These are phyloP conservation scores for Colletotrichum theobromicola DNA, from an alignment of 2,329 filamentous ascomycete species.

Conservation along the genomic window DNA sequence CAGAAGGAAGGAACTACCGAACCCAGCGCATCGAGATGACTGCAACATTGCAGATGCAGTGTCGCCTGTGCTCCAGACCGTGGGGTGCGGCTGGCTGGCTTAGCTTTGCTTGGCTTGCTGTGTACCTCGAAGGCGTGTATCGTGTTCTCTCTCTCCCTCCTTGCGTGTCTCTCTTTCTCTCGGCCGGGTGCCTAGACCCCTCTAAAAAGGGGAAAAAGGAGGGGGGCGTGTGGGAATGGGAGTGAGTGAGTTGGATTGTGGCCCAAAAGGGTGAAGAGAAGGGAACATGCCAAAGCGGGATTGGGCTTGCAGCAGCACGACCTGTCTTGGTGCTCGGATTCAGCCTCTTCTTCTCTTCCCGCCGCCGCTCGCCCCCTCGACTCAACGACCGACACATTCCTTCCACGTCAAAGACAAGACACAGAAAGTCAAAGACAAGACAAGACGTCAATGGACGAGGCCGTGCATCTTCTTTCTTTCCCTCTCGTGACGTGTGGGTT, in stretches of 20 bases:
- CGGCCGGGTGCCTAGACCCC: no score
- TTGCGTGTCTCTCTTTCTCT: no score
- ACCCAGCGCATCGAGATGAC: neutral
- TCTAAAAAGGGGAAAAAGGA: neutral
- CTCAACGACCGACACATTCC: neutral
- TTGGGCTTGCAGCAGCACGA: neutral
- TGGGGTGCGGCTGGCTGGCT: neutral
- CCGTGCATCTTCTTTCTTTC: neutral
- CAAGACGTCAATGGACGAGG: neutral
- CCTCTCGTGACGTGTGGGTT: neutral
- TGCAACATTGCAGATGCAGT: neutral
- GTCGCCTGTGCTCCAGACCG: neutral
- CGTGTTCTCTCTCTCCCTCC: neutral
- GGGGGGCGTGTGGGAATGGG: neutral
- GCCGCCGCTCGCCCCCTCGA: neutral
- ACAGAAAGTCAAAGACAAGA: neutral
- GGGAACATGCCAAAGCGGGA: neutral
- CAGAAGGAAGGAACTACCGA: neutral
- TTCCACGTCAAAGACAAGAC: neutral
- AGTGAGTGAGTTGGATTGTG: neutral
- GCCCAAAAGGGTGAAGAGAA: neutral
- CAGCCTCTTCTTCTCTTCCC: neutral
- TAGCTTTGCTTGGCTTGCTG: neutral
- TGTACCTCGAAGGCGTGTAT: neutral
- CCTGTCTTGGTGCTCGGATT: neutral